These are phyloP conservation scores for Linum tenue DNA, from an alignment of 345 rosid genomes.

Conservation along the genomic window DNA sequence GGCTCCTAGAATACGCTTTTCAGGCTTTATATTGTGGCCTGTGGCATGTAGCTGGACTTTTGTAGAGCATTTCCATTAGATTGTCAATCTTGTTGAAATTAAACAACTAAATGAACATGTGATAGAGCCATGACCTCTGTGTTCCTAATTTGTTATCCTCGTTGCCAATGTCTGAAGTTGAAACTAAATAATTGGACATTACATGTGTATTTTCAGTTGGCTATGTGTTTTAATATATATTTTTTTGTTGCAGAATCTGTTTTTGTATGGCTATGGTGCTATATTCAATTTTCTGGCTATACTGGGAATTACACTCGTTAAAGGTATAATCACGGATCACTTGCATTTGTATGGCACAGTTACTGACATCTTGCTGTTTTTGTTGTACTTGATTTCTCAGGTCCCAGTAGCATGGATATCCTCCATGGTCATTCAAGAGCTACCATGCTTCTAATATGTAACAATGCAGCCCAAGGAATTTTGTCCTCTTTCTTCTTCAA, in stretches of 20 bases:
- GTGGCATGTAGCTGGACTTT: not conserved
- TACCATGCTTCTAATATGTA: slow-evolving; percentile 78
- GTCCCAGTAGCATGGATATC: slow-evolving; percentile 80
- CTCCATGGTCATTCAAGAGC: slow-evolving; percentile 90
- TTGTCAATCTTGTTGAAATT: not conserved
- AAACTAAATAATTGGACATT: no score
- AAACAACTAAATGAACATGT: not conserved
- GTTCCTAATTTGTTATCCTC: not conserved
- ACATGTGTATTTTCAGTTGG: not conserved
- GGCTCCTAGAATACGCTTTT: not conserved
- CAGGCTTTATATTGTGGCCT: not conserved
- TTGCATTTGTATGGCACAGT: not conserved
- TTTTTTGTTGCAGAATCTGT: slow-evolving; percentile 63
- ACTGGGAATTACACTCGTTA: slow-evolving; percentile 46
- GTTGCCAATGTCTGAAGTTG: not conserved
- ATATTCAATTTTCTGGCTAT: slow-evolving; percentile 89
- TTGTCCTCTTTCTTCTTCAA: slow-evolving; percentile 92
- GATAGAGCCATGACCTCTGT: not conserved
- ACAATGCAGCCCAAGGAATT: slow-evolving; percentile 95
- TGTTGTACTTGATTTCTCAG: slow-evolving; percentile 34
- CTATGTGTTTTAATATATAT: no score
- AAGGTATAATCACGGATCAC: slow-evolving; percentile 38
- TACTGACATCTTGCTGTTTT: not conserved
- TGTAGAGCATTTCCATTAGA: not conserved
- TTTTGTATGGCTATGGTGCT: slow-evolving; percentile 97